Evolutionary conservation across 2,329 filamentous ascomycete species (phyloP).

Genomic region (Colletotrichum endophyticum): DNA sequence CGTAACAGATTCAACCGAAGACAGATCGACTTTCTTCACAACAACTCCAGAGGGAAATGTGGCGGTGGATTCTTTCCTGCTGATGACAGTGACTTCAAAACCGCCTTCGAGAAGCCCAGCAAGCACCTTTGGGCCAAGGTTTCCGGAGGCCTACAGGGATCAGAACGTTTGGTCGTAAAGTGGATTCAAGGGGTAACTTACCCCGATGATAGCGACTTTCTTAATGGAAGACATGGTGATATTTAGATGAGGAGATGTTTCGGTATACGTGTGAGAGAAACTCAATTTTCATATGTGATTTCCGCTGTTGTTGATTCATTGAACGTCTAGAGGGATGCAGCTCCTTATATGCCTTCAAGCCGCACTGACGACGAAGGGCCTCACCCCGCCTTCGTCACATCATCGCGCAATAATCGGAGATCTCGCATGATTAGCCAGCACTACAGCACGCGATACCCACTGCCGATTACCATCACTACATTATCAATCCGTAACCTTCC

Average conservation of each 20-base stretch:
- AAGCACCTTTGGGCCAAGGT: conserved; percentile 33
- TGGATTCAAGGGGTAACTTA: conserved; percentile 22
- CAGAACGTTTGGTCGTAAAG: background rate
- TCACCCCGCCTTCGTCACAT: background rate
- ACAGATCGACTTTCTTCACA: conserved; percentile 52
- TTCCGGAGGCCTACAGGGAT: conserved; percentile 33
- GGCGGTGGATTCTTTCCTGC: conserved; percentile 46
- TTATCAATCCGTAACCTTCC: background rate
- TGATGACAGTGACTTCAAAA: conserved; percentile 58
- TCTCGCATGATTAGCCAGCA: background rate
- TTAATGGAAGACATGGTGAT: conserved; percentile 30
- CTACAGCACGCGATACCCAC: background rate
- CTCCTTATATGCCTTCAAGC: background rate
- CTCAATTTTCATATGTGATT: background rate
- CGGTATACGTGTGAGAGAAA: background rate
- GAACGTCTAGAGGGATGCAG: background rate
- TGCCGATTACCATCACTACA: background rate
- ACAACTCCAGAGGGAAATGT: conserved; percentile 39
- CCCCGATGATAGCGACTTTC: conserved; percentile 39
- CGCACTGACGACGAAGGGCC: background rate
- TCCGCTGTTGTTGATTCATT: background rate
- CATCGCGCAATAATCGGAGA: conserved; percentile 7
- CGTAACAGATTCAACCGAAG: conserved; percentile 45
- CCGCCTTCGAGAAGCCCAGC: conserved; percentile 32
- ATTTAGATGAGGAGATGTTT: background rate